Evolutionary conservation across 441 rosid genomes (phyloP), one percentile per base, ranked within the genome.

Genomic region (Jatropha multifida): DNA sequence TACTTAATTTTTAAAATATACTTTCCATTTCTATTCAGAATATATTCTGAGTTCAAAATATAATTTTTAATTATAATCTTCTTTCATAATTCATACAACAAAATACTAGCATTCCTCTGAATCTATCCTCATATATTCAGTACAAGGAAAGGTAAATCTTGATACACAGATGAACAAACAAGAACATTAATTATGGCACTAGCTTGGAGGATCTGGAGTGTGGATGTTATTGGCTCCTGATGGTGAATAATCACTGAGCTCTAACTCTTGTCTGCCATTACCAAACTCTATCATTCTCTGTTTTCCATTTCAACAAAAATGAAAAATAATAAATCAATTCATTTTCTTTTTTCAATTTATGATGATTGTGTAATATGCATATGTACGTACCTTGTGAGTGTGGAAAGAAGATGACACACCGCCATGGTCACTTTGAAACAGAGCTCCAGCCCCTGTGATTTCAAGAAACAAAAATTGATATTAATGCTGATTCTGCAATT

Each of bases 161-260:
- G 61, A 23, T 56, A 56, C 9, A 56, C 7, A 44, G 48, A 44
- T 44, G 9, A 44, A 44, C 1, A 11, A 44, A 44, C 10, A 6
- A 44, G 7, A 44, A 44, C 2, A 44, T 4, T 7, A 44, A 7
- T 6, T 44, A 6, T 11, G 10, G 9, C 7, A 44, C 48, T 23
- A 56, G 26, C 26, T 23, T 5, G 63, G 42, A 56, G 68, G 69
- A 0, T 6, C 46, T 9, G 80, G 80, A 58, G 73, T 71, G 64
- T 71, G 79, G 76, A 69, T 41, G 14, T 12, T 26, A 20, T 75
- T 79, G 41, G 81, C 26, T 40, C 79, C 76, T 40, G 82, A 44
- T 27, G 9, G 73, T 13, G 61, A n/a, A 54, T 71, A 79, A 40
- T 74, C 75, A 20, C 48, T 46, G 9, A 55, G 7, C 71, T 74